These are phyloP conservation scores for Podaxis mareebaensis DNA, from an alignment of 768 basidiomycete genomes.

Conservation along the genomic window DNA sequence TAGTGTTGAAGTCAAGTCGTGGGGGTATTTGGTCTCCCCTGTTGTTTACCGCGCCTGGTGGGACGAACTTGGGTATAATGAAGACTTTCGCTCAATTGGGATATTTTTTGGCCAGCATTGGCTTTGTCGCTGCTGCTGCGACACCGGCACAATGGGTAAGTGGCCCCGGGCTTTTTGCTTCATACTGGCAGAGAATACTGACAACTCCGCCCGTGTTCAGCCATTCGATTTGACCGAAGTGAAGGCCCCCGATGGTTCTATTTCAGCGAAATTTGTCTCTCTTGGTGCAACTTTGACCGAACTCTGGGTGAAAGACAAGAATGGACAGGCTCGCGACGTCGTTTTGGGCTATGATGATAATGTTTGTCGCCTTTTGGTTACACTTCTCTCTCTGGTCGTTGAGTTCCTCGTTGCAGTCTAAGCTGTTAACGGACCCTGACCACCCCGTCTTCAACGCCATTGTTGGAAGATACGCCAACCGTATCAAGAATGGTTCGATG, in stretches of 20 bases:
- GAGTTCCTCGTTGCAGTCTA: conserved; percentile 27
- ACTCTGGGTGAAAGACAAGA: conserved; percentile 55
- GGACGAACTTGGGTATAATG: background rate
- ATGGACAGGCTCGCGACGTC: conserved; percentile 49
- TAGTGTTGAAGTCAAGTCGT: background rate
- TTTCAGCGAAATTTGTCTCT: conserved; percentile 57
- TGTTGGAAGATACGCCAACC: conserved; percentile 52
- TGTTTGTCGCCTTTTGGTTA: conserved; percentile 27
- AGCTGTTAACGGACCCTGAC: conserved; percentile 41
- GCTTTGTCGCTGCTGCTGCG: background rate
- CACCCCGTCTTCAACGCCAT: conserved; percentile 49
- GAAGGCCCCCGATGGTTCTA: conserved; percentile 53
- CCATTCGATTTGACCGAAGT: conserved; percentile 50
- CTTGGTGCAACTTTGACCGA: conserved; percentile 58
- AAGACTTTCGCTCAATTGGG: conserved; percentile 1
- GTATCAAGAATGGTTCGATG: conserved; percentile 47
- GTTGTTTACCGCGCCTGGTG: background rate
- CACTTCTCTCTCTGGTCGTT: background rate
- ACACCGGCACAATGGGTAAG: conserved; percentile 4
- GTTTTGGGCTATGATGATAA: conserved; percentile 61
- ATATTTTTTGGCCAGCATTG: background rate
- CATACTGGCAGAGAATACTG: background rate
- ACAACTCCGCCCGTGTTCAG: conserved; percentile 24
- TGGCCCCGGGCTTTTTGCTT: background rate
- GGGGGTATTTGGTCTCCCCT: background rate